Evolutionary conservation across 345 rosid genomes (phyloP).

Genomic region (Lepidium sativum): DNA sequence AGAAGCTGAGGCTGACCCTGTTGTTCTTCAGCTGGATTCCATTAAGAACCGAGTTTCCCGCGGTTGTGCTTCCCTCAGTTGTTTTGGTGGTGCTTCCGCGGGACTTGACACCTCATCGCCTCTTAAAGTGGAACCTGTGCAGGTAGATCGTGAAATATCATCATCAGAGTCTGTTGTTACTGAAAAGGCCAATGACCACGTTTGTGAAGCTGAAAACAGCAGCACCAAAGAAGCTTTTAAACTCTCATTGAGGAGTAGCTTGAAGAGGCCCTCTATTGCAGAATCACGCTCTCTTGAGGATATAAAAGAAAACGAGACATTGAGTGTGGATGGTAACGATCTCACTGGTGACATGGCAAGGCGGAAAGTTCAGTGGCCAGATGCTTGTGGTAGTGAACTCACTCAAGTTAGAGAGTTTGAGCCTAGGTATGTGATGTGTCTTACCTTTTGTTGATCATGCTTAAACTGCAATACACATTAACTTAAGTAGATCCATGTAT

Average conservation of each 20-base stretch:
- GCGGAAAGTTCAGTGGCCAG: conserved; percentile 95
- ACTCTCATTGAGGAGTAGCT: conserved; percentile 58
- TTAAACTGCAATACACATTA: not conserved
- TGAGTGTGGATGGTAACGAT: conserved; percentile 37
- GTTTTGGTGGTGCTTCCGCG: conserved; percentile 85
- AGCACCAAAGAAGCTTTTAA: conserved; percentile 36
- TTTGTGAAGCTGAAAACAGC: conserved; percentile 36
- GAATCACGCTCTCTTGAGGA: conserved; percentile 33
- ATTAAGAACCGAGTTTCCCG: conserved; percentile 63
- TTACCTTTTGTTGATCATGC: not conserved
- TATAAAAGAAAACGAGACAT: conserved; percentile 30
- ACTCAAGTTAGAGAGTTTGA: conserved; percentile 87
- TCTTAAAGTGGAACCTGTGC: conserved; percentile 75
- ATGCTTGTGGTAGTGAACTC: conserved; percentile 84
- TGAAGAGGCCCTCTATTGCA: conserved; percentile 52
- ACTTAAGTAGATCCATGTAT: not conserved
- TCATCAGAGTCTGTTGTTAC: conserved; percentile 41
- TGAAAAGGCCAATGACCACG: conserved; percentile 32
- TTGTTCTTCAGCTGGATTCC: conserved; percentile 99
- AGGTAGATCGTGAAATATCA: conserved; percentile 39
- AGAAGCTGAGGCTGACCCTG: conserved; percentile 44
- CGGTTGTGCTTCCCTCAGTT: conserved; percentile 80
- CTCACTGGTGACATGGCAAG: conserved; percentile 38
- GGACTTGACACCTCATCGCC: conserved; percentile 63
- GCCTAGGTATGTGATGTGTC: conserved; percentile 58